These are phyloP conservation scores for Coprinellus micaceus DNA, from an alignment of 768 basidiomycete genomes.

Conservation along the genomic window DNA sequence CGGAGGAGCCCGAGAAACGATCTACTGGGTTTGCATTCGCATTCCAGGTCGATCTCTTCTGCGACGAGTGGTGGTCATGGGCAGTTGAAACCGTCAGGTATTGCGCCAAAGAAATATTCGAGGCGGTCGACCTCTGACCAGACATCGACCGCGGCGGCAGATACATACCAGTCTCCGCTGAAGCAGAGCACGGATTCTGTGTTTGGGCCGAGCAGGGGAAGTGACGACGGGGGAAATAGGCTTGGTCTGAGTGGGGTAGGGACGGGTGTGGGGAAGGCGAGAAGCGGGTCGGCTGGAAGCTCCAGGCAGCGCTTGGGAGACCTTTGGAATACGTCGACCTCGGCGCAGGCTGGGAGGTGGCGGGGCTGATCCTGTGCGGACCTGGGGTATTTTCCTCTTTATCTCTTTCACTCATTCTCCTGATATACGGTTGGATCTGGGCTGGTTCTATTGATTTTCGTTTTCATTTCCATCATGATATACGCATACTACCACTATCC, in stretches of 20 bases:
- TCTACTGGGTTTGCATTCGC: background rate
- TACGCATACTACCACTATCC: too few relatives aligned
- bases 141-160: conserved; percentile 27
- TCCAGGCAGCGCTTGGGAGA: background rate
- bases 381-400: too few relatives aligned
- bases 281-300: background rate
- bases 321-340: background rate
- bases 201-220: background rate
- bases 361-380: too few relatives aligned
- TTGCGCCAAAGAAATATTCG: conserved; percentile 64
- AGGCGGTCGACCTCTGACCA: conserved; percentile 73
- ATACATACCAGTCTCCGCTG: background rate
- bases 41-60: conserved; percentile 5
- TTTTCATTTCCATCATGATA: too few relatives aligned
- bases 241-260: too few relatives aligned
- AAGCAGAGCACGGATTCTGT: background rate
- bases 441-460: too few relatives aligned
- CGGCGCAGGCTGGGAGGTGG: background rate
- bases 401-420: too few relatives aligned
- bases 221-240: too few relatives aligned
- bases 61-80: background rate
- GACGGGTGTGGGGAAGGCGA: background rate
- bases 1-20: background rate
- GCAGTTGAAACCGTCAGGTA: conserved; percentile 12
- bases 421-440: too few relatives aligned